Percentiles rank a stretch among this genome's conserved stretches.
Evolutionary conservation across 176 grass and related monocot genomes (phyloP).

Genomic region (Zoysia pacifica): DNA sequence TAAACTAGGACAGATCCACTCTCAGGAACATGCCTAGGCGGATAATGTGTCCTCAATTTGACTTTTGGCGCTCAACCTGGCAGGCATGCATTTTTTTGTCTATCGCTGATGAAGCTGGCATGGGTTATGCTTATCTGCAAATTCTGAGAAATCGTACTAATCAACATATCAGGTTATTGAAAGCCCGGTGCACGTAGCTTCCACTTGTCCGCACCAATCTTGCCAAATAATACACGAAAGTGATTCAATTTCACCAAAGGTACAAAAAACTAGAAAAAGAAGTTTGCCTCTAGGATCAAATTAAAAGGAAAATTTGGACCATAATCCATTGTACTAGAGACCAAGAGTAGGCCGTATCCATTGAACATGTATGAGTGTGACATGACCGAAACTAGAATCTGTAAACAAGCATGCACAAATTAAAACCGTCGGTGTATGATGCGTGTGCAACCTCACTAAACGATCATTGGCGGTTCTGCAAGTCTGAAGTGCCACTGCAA

Average conservation of each 20-base stretch:
- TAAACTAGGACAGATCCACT: background rate
- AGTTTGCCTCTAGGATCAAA: background rate
- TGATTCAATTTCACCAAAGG: no score
- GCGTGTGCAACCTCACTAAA: background rate
- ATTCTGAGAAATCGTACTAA: no score
- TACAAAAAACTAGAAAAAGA: no score
- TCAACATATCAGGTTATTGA: no score
- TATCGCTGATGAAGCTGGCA: no score
- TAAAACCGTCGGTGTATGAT: background rate
- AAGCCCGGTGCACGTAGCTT: no score
- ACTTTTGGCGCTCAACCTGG: no score
- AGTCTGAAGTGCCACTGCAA: background rate
- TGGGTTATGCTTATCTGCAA: no score
- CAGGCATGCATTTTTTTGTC: no score
- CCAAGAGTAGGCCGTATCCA: background rate
- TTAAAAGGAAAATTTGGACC: background rate
- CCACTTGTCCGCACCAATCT: no score
- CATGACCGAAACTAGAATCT: background rate
- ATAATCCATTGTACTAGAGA: background rate
- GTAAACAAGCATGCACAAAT: background rate
- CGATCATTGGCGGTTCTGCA: background rate
- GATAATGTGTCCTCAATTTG: background rate
- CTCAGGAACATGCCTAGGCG: background rate
- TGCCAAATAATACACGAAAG: no score
- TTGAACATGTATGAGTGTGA: background rate